A percentile compares a stretch with the other conserved stretches of the same genome.
Conservation (phyloP, 2,329 filamentous ascomycete genomes). For the Colletotrichum australisinense region DNA sequence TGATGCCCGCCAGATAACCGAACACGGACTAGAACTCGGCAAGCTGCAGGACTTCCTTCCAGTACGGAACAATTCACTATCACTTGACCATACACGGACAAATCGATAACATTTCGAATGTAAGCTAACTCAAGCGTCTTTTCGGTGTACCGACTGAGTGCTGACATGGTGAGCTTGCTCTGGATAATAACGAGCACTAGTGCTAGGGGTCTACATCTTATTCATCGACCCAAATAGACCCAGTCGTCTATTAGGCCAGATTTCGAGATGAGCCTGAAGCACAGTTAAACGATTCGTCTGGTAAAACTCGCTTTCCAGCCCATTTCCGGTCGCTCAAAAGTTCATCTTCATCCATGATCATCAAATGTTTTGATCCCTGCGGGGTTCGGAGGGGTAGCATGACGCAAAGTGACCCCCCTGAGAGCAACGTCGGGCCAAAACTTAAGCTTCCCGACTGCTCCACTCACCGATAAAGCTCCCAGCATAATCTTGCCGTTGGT, state of each 20-base stretch:
- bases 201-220: background rate
- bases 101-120: too few species aligned
- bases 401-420: background rate
- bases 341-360: background rate
- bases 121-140: background rate
- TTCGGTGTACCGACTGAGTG: background rate
- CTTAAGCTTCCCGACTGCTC: background rate
- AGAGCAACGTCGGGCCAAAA: background rate
- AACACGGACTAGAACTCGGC: background rate
- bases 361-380: background rate
- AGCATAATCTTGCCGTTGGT: background rate
- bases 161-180: background rate
- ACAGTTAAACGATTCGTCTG: background rate
- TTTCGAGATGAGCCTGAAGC: background rate
- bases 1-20: background rate
- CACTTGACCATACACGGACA: too few species aligned
- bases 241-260: too few species aligned
- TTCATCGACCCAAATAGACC: too few species aligned
- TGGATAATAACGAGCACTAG: background rate
- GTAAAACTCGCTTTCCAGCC: background rate
- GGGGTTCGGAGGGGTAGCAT: background rate
- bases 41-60: too few species aligned
- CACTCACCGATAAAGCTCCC: background rate
- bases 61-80: too few species aligned
- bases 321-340: background rate